Percentiles rank a stretch among this genome's conserved stretches.
Evolutionary conservation across 352 stramenopile genomes (phyloP).

Genomic region (Phytopythium aichiense): DNA sequence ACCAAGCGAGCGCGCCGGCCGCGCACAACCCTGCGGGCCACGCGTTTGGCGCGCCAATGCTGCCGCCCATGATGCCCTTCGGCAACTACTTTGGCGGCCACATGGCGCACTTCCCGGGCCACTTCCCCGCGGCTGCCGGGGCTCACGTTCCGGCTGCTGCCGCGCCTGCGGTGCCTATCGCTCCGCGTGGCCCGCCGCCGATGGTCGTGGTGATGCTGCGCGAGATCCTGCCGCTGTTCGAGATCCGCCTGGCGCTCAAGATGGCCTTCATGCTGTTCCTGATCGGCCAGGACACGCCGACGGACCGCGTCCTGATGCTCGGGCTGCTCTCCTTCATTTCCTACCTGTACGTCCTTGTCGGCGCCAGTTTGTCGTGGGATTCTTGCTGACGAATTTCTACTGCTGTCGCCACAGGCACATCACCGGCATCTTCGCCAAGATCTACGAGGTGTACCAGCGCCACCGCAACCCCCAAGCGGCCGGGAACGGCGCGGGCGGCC

Average conservation of each 20-base stretch:
- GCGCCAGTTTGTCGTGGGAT: background rate
- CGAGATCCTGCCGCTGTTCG: slow-evolving; percentile 58
- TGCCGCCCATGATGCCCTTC: slow-evolving; percentile 18
- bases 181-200: slow-evolving; percentile 12
- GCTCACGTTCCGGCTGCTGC: slow-evolving; percentile 6
- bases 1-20: slow-evolving; percentile 16
- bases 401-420: slow-evolving; percentile 42
- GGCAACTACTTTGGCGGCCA: slow-evolving; percentile 27
- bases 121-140: background rate
- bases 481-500: slow-evolving; percentile 15
- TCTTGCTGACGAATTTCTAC: background rate
- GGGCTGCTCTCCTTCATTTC: slow-evolving; percentile 66
- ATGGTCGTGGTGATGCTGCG: slow-evolving; percentile 45
- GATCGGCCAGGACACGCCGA: slow-evolving; percentile 79
- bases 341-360: slow-evolving; percentile 44
- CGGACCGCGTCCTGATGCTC: slow-evolving; percentile 72
- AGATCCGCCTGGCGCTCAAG: slow-evolving; percentile 76
- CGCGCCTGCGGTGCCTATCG: slow-evolving; percentile 8
- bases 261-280: slow-evolving; percentile 90
- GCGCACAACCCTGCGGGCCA: slow-evolving; percentile 7
- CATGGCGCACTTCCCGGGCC: slow-evolving; percentile 17
- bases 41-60: slow-evolving; percentile 12
- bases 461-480: slow-evolving; percentile 23
- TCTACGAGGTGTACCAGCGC: slow-evolving; percentile 68
- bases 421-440: slow-evolving; percentile 77